phyloP scores from a whole-genome alignment of 2,329 filamentous ascomycete species.

The Gremmenia infestans region DNA sequence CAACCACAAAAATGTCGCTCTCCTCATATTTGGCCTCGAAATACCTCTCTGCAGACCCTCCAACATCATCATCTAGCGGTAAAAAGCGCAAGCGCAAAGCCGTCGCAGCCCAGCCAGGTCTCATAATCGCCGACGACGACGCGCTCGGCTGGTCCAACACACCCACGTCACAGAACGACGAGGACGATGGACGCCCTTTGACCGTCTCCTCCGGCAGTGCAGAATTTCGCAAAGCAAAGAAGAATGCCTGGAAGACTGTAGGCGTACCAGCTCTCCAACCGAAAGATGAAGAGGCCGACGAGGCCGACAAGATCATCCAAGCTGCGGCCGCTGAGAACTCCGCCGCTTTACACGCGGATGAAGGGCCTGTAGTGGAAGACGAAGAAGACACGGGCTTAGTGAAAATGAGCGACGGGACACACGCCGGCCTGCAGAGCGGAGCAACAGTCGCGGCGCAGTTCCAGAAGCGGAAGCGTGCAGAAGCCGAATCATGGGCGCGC shows the following conservation, averaged over 20 bases:
- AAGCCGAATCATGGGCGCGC: conserved; percentile 47
- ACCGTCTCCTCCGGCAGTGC: conserved; percentile 43
- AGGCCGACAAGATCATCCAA: conserved; percentile 74
- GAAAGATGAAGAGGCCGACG: conserved; percentile 47
- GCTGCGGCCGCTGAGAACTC: conserved; percentile 64
- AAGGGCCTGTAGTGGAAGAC: conserved; percentile 43
- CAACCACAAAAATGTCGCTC: conserved; percentile 50
- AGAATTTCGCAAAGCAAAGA: conserved; percentile 71
- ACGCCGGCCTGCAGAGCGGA: conserved; percentile 82
- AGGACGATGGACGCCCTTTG: conserved; percentile 48
- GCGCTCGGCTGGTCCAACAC: conserved; percentile 35
- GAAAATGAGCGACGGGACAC: conserved; percentile 84
- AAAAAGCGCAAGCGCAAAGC: conserved; percentile 61
- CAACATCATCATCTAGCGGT: conserved; percentile 46
- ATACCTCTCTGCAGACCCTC: conserved; percentile 68
- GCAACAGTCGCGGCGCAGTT: conserved; percentile 69
- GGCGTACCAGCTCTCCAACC: conserved; percentile 38
- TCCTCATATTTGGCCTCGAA: conserved; percentile 85
- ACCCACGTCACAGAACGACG: conserved; percentile 43
- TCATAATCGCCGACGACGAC: conserved; percentile 63
- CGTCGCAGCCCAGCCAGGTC: conserved; percentile 39
- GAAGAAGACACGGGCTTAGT: conserved; percentile 45
- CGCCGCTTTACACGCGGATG: conserved; percentile 45
- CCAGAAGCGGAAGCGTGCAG: conserved; percentile 60
- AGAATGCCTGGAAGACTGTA: conserved; percentile 74